Base-by-base conservation (phyloP, 768 basidiomycete genomes). In the Pisolithus orientalis region DNA sequence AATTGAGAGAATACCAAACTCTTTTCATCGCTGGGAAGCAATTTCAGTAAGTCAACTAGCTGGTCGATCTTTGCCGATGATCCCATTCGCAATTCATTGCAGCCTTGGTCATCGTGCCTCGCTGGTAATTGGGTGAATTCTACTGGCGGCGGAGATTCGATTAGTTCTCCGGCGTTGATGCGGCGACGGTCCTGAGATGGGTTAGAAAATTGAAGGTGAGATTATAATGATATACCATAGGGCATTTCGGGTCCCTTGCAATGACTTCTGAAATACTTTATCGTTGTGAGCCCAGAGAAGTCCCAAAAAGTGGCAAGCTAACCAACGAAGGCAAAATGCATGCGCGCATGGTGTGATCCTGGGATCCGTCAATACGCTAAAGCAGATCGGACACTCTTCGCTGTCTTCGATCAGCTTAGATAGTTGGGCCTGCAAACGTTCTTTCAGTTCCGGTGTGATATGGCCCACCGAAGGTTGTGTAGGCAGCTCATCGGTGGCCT, bases 1-100 rank as follows among this genome's bases (percentile, higher is more conserved):
- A 93, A 94, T 59, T 94, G 92, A 3, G 88, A 91, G 63, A 94
- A 94, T 1, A 94, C 90, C 3, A 94, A 71, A 2, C 86, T 85
- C 66, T 94, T 94, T 55, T 91, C 87, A 1, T 74, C 78, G 4
- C 59, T 54, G 0, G 87, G 87, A 5, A 82, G 87, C 11, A 92
- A 66, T 54, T 78, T 73, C 40, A 94, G 74, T 40, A 92, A 76
- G 49, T 87, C 79, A 21, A 91, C 64, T 14, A 94, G 72, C 59
- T 92, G 90, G 48, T 88, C 85, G 48, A 92, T 87, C 69, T 94
- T 94, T 10, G 89, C 88, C 21, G 92, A 93, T 6, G 88, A 80
- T 3, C 80, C 81, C 3, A 65, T 59, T 17, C 75, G 64, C 7
- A 70, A 76, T 39, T 42, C 65, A 32, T 73, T 70, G 24, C 71